Percentiles rank a stretch among this genome's conserved stretches.
These are phyloP conservation scores for thale cress (Arabidopsis thaliana) DNA, from an alignment of 345 rosid genomes.

Conservation along the genomic window TAIR10.1 NC_003076.8:1741001-1741500, in stretches of 20 bases:
- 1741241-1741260: conserved; percentile 63
- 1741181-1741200: conserved; percentile 17
- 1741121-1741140: conserved; percentile 88
- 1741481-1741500: conserved; percentile 94
- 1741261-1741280: conserved; percentile 99
- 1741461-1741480: conserved; percentile 87
- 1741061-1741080: conserved; percentile 93
- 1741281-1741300: conserved; percentile 94
- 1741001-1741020: conserved; percentile 88
- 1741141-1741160: conserved; percentile 47
- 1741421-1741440: conserved; percentile 96
- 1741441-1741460: conserved; percentile 83
- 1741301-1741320: conserved; percentile 47
- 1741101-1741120: conserved; percentile 96
- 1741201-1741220: conserved; percentile 4
- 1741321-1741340: conserved; percentile 41
- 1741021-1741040: conserved; percentile 96
- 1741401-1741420: conserved; percentile 88
- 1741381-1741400: conserved; percentile 69
- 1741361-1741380: conserved; percentile 65
- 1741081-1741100: conserved; percentile 93
- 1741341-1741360: conserved; percentile 50
- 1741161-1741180: conserved; percentile 11
- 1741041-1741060: conserved; percentile 98
- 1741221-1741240: neutral